A percentile compares a stretch with the other conserved stretches of the same genome.
Conservation (phyloP, 306 rosid genomes). For the Quercus mongolica region DNA sequence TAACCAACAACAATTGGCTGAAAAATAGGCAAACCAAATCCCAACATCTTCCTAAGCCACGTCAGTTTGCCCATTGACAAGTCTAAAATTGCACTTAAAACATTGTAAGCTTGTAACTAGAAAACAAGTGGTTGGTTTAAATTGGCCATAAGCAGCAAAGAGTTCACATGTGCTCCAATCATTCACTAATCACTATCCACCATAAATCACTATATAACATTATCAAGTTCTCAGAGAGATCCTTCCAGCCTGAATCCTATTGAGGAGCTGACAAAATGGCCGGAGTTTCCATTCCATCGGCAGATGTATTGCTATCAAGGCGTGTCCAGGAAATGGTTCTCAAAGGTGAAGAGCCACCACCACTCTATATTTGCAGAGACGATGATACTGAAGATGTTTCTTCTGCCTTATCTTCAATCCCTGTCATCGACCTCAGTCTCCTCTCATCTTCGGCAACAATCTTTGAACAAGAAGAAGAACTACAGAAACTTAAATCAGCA, state of each 20-base stretch:
- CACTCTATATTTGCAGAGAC: slow-evolving; percentile 31
- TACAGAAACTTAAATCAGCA: slow-evolving; percentile 30
- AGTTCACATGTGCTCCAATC: not conserved
- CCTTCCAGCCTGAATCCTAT: not conserved
- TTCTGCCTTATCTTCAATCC: slow-evolving; percentile 12
- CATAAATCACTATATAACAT: not conserved
- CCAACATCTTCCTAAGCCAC: too few species aligned
- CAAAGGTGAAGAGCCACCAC: slow-evolving; percentile 31
- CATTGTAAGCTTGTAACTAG: too few species aligned
- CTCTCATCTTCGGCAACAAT: slow-evolving; percentile 11
- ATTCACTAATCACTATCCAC: not conserved
- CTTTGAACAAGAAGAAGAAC: slow-evolving; percentile 12
- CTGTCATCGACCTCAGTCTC: slow-evolving; percentile 23
- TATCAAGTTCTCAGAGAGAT: not conserved
- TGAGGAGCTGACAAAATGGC: not conserved
- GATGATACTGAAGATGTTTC: slow-evolving; percentile 6
- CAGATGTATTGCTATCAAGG: slow-evolving; percentile 24
- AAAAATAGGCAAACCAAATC: too few species aligned
- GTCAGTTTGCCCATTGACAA: too few species aligned
- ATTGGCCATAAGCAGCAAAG: not conserved
- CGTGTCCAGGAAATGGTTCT: slow-evolving; percentile 41
- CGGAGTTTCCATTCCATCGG: not conserved
- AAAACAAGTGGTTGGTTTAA: not conserved
- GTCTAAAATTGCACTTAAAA: too few species aligned
- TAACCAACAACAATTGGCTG: too few species aligned